Evolutionary conservation across 2,329 filamentous ascomycete genomes (phyloP).

Genomic region (Fusarium sp.): DNA sequence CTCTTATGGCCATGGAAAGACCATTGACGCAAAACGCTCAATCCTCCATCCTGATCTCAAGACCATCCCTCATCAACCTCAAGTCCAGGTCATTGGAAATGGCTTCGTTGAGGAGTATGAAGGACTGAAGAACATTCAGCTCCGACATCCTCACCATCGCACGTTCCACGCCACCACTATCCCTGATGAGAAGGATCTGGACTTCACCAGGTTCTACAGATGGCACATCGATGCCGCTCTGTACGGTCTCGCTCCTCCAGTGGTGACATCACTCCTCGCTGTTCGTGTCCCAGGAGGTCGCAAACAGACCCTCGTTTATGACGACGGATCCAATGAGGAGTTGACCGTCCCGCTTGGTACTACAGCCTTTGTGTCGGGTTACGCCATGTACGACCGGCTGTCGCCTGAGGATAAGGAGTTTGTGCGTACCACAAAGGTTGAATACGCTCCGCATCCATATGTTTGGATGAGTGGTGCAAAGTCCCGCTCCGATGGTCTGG

Average conservation of each 20-base stretch:
- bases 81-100: conserved; percentile 80
- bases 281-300: conserved; percentile 75
- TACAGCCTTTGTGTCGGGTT: conserved; percentile 77
- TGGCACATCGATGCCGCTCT: conserved; percentile 85
- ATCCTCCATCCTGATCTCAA: conserved; percentile 82
- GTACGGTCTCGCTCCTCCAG: conserved; percentile 77
- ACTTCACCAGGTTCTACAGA: conserved; percentile 69
- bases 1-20: conserved; percentile 79
- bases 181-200: conserved; percentile 59
- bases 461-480: conserved; percentile 80
- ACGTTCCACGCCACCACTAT: conserved; percentile 76
- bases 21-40: conserved; percentile 68
- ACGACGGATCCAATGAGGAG: conserved; percentile 73
- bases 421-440: conserved; percentile 70
- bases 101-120: conserved; percentile 75
- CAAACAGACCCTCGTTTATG: conserved; percentile 73
- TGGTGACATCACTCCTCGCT: conserved; percentile 76
- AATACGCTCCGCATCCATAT: conserved; percentile 82
- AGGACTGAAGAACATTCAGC: conserved; percentile 71
- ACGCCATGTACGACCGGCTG: conserved; percentile 74
- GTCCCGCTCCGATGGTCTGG: conserved; percentile 73
- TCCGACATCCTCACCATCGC: conserved; percentile 79
- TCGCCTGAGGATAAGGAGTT: conserved; percentile 72
- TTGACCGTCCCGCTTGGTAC: conserved; percentile 76
- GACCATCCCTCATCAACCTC: conserved; percentile 80